Percentiles rank a stretch among this genome's conserved stretches.
phyloP scores from a whole-genome alignment of 352 stramenopile genomes.

The Phytophthora quininea region DNA sequence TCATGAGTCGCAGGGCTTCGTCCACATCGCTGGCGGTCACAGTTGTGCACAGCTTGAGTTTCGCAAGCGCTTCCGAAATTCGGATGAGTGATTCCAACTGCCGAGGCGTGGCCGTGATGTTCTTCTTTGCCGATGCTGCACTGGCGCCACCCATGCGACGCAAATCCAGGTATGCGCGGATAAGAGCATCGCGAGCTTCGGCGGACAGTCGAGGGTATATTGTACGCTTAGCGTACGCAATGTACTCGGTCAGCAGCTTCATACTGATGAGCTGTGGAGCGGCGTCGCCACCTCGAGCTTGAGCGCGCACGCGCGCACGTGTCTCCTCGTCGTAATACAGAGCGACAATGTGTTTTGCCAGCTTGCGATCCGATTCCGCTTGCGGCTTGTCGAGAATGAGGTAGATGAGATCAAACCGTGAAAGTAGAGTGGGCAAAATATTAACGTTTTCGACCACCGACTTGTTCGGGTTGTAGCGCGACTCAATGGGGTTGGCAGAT shows the following conservation, averaged over 20 bases:
- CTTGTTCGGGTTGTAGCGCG: slow-evolving; percentile 97
- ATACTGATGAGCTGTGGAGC: slow-evolving; percentile 75
- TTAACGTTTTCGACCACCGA: slow-evolving; percentile 99
- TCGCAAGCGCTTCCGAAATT: slow-evolving; percentile 96
- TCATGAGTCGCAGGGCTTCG: slow-evolving; percentile 97
- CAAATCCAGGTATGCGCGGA: slow-evolving; percentile 95
- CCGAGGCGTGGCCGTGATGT: slow-evolving; percentile 97
- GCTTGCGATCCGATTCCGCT: slow-evolving; percentile 92
- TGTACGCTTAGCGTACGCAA: slow-evolving; percentile 94
- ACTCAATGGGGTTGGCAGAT: slow-evolving; percentile 98
- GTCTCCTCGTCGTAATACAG: slow-evolving; percentile 94
- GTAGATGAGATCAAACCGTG: slow-evolving; percentile 99
- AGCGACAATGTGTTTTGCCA: slow-evolving; percentile 97
- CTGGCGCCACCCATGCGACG: slow-evolving; percentile 71
- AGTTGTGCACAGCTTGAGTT: slow-evolving; percentile 90
- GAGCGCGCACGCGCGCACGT: slow-evolving; percentile 43
- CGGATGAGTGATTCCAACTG: slow-evolving; percentile 99
- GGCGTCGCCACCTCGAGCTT: slow-evolving; percentile 29
- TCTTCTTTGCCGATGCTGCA: slow-evolving; percentile 84
- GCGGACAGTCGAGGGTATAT: slow-evolving; percentile 92
- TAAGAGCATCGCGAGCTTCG: slow-evolving; percentile 89
- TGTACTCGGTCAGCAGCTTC: slow-evolving; percentile 94
- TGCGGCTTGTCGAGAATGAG: slow-evolving; percentile 98
- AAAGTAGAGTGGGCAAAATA: slow-evolving; percentile 97
- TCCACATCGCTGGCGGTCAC: slow-evolving; percentile 88